Conservation (phyloP, 208 protist species). For the Leishmania turanica region DNA sequence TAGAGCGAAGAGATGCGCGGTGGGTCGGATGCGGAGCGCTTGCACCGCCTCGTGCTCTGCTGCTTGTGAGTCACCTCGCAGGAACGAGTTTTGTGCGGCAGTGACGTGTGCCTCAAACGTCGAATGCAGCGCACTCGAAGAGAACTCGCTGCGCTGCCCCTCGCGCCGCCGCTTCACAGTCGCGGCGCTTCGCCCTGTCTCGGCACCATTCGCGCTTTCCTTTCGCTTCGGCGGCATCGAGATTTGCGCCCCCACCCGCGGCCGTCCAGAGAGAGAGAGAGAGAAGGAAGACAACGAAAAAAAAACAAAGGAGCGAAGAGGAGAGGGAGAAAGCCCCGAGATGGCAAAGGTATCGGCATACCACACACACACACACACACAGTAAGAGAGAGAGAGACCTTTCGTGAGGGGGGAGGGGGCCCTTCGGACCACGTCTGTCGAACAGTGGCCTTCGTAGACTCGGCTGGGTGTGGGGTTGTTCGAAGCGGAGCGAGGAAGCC, state of each 20-base stretch:
- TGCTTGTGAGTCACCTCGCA: slow-evolving; percentile 51
- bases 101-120: slow-evolving; percentile 71
- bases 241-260: neutral
- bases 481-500: neutral
- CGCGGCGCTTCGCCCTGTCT: slow-evolving; percentile 5
- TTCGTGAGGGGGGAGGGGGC: neutral
- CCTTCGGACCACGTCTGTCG: neutral
- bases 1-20: slow-evolving; percentile 80
- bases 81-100: slow-evolving; percentile 68
- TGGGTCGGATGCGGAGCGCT: slow-evolving; percentile 82
- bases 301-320: neutral
- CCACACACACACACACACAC: neutral
- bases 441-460: neutral
- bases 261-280: neutral
- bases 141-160: slow-evolving; percentile 48
- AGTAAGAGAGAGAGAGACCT: neutral
- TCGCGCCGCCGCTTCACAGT: slow-evolving; percentile 29
- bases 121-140: slow-evolving; percentile 43
- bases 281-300: neutral
- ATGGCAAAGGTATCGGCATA: neutral
- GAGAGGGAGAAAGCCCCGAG: neutral
- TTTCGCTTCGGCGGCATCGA: slow-evolving; percentile 8
- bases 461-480: neutral
- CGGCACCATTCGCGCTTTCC: neutral
- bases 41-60: slow-evolving; percentile 71